A percentile compares a stretch with the other conserved stretches of the same genome.
Evolutionary conservation across 2,329 filamentous ascomycete genomes (phyloP).

Genomic region (Monilinia laxa): DNA sequence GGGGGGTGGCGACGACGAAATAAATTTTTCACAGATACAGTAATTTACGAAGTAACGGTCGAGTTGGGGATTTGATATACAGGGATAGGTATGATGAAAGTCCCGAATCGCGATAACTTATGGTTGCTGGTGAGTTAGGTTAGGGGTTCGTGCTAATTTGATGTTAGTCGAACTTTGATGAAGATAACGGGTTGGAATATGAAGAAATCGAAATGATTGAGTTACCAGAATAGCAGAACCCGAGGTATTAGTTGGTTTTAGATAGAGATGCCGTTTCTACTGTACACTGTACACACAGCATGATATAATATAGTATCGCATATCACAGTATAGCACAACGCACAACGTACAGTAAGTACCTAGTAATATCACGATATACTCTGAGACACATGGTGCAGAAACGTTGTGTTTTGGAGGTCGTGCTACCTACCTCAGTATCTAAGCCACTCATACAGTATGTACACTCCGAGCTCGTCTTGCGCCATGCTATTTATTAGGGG

Average conservation of each 20-base stretch:
- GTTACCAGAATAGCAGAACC: not conserved
- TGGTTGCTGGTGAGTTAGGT: not conserved
- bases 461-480: not conserved
- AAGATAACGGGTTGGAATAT: too few species aligned
- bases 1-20: slow-evolving; percentile 2
- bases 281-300: not conserved
- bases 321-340: too few species aligned
- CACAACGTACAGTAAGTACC: too few species aligned
- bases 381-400: slow-evolving; percentile 13
- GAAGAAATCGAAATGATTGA: not conserved
- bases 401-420: not conserved
- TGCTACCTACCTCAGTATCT: not conserved
- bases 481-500: not conserved
- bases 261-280: not conserved
- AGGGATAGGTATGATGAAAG: not conserved
- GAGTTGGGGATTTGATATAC: not conserved
- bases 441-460: not conserved
- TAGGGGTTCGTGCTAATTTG: not conserved
- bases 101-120: slow-evolving; percentile 9
- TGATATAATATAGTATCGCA: not conserved
- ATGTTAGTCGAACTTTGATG: not conserved
- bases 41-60: too few species aligned
- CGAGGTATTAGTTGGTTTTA: not conserved
- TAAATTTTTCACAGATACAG: not conserved
- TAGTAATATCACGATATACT: not conserved